These are phyloP conservation scores for Hypoxylon perforatum DNA, from an alignment of 495 filamentous ascomycete species.

Conservation along the genomic window DNA sequence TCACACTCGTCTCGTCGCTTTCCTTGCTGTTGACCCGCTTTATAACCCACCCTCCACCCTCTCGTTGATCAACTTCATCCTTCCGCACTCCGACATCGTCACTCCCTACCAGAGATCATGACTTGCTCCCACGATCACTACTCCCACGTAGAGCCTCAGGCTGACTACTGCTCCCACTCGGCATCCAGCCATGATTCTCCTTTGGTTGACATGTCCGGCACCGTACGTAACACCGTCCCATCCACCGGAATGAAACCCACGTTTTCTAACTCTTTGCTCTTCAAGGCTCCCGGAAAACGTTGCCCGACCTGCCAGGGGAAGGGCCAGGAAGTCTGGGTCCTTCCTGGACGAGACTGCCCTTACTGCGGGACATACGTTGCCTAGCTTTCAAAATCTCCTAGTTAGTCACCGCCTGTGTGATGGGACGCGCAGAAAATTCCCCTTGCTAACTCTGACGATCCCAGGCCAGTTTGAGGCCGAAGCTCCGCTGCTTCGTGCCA, in stretches of 20 bases:
- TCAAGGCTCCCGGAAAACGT: conserved; percentile 36
- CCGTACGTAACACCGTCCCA: conserved; percentile 26
- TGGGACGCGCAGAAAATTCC: conserved; percentile 1
- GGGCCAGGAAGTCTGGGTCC: conserved; percentile 62
- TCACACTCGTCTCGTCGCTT: conserved; percentile 24
- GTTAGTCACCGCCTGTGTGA: conserved; percentile 19
- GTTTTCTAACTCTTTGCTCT: conserved; percentile 7
- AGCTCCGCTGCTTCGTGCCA: conserved; percentile 5
- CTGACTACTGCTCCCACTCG: conserved; percentile 19
- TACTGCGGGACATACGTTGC: conserved; percentile 55
- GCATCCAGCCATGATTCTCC: conserved; percentile 22
- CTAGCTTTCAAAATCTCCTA: conserved; percentile 9
- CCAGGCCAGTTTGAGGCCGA: conserved; percentile 11
- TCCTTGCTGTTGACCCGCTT: background rate
- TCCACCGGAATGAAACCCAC: conserved; percentile 12
- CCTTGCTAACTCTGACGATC: conserved; percentile 16
- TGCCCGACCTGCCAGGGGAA: conserved; percentile 53
- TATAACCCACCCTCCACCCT: conserved; percentile 19
- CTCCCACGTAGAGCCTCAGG: conserved; percentile 21
- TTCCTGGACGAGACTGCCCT: conserved; percentile 57
- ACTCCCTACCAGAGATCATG: conserved; percentile 16
- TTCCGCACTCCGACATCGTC: background rate
- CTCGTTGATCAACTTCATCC: conserved; percentile 21
- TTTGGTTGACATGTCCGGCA: conserved; percentile 39
- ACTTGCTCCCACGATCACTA: conserved; percentile 22